These are phyloP conservation scores for Cercospora nicotianae DNA, from an alignment of 2,329 filamentous ascomycete genomes.

Conservation along the genomic window DNA sequence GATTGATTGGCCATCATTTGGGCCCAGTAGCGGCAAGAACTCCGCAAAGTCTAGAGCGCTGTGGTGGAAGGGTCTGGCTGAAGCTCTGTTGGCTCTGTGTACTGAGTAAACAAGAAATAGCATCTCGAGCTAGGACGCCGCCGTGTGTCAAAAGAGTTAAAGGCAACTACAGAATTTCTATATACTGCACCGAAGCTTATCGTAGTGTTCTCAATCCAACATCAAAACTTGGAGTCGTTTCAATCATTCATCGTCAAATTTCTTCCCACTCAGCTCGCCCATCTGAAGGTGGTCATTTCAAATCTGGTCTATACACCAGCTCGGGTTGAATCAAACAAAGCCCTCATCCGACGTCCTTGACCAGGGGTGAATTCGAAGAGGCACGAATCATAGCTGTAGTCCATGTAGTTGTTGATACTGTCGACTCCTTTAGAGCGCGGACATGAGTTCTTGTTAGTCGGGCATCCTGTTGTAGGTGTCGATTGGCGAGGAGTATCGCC, in stretches of 20 bases:
- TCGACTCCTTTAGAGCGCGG: slow-evolving; percentile 47
- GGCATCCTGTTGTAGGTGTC: slow-evolving; percentile 52
- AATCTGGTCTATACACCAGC: background rate
- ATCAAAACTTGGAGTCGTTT: background rate
- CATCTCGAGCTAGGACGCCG: too few relatives aligned
- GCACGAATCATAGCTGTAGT: slow-evolving; percentile 31
- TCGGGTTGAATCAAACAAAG: slow-evolving; percentile 7
- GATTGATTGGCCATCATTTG: background rate
- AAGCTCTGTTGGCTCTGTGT: too few relatives aligned
- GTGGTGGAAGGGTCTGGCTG: background rate
- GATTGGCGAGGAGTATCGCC: slow-evolving; percentile 38
- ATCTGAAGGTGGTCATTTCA: too few relatives aligned
- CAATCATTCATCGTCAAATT: background rate
- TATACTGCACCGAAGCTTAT: background rate
- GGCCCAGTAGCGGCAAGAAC: background rate
- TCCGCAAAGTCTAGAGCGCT: background rate
- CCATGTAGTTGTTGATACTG: slow-evolving; percentile 58
- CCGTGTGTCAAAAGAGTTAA: too few relatives aligned
- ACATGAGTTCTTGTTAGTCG: slow-evolving; percentile 50
- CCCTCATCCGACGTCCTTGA: slow-evolving; percentile 11
- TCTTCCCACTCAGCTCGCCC: background rate
- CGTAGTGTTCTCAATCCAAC: background rate
- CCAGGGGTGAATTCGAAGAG: slow-evolving; percentile 17
- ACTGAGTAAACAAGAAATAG: too few relatives aligned
- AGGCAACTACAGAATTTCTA: background rate